A percentile compares a stretch with the other conserved stretches of the same genome.
Evolutionary conservation across 2,329 filamentous ascomycete genomes (phyloP).

Genomic region (Neopestalotiopsis sp.): DNA sequence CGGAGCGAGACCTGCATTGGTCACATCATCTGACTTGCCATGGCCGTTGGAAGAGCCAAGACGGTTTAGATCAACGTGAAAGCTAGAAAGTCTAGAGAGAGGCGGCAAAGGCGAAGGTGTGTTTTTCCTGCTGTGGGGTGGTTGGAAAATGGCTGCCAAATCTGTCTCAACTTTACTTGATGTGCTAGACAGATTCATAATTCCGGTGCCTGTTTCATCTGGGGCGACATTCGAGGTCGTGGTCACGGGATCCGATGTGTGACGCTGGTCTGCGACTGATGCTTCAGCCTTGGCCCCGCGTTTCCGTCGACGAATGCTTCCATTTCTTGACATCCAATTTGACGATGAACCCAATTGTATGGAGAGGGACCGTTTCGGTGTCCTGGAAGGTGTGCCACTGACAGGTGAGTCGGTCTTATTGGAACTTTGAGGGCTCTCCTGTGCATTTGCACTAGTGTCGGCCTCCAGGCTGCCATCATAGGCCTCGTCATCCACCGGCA

Average conservation of each 20-base stretch:
- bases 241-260: constrained; percentile 58
- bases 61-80: constrained; percentile 57
- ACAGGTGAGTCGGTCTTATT: constrained; percentile 31
- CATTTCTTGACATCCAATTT: constrained; percentile 60
- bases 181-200: constrained; percentile 30
- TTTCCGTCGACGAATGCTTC: constrained; percentile 62
- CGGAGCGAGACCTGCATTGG: constrained; percentile 19
- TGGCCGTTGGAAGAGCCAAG: constrained; percentile 46
- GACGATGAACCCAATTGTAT: constrained; percentile 63
- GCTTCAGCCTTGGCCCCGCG: constrained; percentile 43
- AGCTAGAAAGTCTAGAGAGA: constrained; percentile 57
- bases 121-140: constrained; percentile 46
- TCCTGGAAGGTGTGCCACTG: constrained; percentile 49
- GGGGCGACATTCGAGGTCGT: constrained; percentile 34
- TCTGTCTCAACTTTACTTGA: constrained; percentile 36
- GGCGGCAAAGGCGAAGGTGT: constrained; percentile 62
- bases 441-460: constrained; percentile 24
- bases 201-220: constrained; percentile 30
- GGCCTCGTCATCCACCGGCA: constrained; percentile 20
- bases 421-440: constrained; percentile 31
- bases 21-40: constrained; percentile 32
- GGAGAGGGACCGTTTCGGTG: constrained; percentile 59
- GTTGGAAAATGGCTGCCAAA: constrained; percentile 34
- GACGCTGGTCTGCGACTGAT: constrained; percentile 50
- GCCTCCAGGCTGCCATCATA: constrained; percentile 15